Evolutionary conservation across 306 rosid genomes (phyloP).

Genomic region (Cicer yamashitae): DNA sequence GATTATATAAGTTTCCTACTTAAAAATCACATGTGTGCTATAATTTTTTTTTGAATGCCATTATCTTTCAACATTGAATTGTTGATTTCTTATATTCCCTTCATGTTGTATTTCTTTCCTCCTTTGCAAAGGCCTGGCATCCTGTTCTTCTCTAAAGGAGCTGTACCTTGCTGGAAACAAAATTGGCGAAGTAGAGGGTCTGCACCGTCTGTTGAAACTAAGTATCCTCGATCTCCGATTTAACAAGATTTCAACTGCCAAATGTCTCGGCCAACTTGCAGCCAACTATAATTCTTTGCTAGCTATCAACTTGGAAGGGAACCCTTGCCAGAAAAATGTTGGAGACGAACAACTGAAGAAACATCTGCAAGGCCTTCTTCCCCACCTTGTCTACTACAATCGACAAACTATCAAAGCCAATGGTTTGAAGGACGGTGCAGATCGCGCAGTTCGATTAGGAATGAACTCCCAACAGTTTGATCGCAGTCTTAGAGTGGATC

Average conservation of each 20-base stretch:
- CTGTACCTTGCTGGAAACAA: slow-evolving; percentile 94
- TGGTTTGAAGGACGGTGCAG: slow-evolving; percentile 68
- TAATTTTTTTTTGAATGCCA: neutral
- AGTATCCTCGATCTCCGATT: slow-evolving; percentile 81
- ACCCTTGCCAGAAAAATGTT: slow-evolving; percentile 92
- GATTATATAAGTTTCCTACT: slow-evolving; percentile 26
- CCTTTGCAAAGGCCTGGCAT: slow-evolving; percentile 74
- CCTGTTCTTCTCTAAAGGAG: slow-evolving; percentile 90
- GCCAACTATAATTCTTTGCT: slow-evolving; percentile 87
- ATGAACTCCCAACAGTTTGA: slow-evolving; percentile 71
- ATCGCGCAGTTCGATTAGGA: slow-evolving; percentile 73
- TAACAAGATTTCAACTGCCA: slow-evolving; percentile 89
- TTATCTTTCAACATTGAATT: slow-evolving; percentile 29
- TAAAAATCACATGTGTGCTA: neutral
- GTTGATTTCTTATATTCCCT: slow-evolving; percentile 35
- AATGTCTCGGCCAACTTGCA: slow-evolving; percentile 95
- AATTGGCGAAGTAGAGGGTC: slow-evolving; percentile 95
- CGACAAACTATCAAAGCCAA: slow-evolving; percentile 65
- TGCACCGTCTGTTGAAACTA: slow-evolving; percentile 90
- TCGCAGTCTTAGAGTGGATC: slow-evolving; percentile 72
- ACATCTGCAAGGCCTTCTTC: slow-evolving; percentile 86
- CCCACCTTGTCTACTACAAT: slow-evolving; percentile 82
- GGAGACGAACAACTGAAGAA: slow-evolving; percentile 96
- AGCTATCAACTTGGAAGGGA: slow-evolving; percentile 91
- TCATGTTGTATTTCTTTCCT: slow-evolving; percentile 15